Percentiles rank a stretch among this genome's conserved stretches.
Evolutionary conservation across 2,329 filamentous ascomycete genomes (phyloP).

Genomic region (Aspergillus glaucus): DNA sequence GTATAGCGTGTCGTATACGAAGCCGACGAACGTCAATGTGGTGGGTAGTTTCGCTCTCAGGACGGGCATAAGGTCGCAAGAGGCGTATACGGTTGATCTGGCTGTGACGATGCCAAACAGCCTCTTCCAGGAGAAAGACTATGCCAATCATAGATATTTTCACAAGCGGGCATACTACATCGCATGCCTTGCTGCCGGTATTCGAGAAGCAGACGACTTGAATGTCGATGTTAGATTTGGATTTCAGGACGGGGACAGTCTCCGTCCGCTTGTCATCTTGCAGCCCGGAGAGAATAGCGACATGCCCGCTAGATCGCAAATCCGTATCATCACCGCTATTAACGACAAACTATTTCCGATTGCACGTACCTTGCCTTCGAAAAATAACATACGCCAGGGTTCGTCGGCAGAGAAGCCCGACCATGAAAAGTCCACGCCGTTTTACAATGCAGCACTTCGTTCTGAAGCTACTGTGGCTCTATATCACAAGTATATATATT

Average conservation of each 20-base stretch:
- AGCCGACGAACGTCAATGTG: conserved; percentile 73
- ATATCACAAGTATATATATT: conserved; percentile 70
- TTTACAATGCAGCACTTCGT: conserved; percentile 82
- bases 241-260: conserved; percentile 63
- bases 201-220: conserved; percentile 54
- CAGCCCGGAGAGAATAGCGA: conserved; percentile 30
- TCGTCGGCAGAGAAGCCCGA: conserved; percentile 30
- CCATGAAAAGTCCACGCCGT: conserved; percentile 59
- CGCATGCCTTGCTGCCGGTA: conserved; percentile 66
- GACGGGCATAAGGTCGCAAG: conserved; percentile 59
- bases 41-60: conserved; percentile 79
- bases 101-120: conserved; percentile 74
- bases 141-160: conserved; percentile 85
- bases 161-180: conserved; percentile 91
- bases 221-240: conserved; percentile 58
- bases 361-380: conserved; percentile 63
- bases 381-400: conserved; percentile 61
- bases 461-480: conserved; percentile 66
- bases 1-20: conserved; percentile 73
- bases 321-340: conserved; percentile 72
- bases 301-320: conserved; percentile 45
- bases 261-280: conserved; percentile 63
- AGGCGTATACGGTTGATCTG: conserved; percentile 64
- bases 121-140: conserved; percentile 91
- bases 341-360: conserved; percentile 63